A percentile compares a stretch with the other conserved stretches of the same genome.
phyloP scores from a whole-genome alignment of 208 protist genomes.

The Wallacemonas collosoma region DNA sequence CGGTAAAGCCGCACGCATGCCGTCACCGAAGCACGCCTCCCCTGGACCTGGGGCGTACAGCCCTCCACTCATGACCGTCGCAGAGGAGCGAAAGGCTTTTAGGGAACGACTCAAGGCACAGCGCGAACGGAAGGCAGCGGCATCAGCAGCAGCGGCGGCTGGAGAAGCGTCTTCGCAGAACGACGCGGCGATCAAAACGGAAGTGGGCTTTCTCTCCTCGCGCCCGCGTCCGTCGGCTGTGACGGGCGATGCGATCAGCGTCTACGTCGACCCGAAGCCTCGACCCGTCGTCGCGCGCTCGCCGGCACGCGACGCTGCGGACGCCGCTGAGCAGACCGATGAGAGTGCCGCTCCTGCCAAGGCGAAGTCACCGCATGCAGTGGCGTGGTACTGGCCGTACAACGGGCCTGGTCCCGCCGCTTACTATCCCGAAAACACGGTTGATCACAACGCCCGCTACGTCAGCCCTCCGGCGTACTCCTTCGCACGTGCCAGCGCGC shows the following conservation, averaged over 20 bases:
- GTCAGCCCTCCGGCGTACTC: conserved; percentile 11
- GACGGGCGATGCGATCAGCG: not conserved
- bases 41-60: conserved; percentile 26
- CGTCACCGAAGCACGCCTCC: conserved; percentile 22
- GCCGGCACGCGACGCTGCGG: not conserved
- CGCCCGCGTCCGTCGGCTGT: conserved; percentile 3
- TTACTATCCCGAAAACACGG: conserved; percentile 17
- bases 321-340: not conserved
- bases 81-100: conserved; percentile 12
- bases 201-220: conserved; percentile 14
- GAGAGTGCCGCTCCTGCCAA: not conserved
- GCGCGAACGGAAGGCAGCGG: not conserved
- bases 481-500: conserved; percentile 5
- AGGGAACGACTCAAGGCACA: not conserved
- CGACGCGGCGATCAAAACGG: not conserved
- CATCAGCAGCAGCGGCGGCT: not conserved
- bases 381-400: conserved; percentile 18
- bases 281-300: conserved; percentile 7
- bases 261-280: conserved; percentile 9
- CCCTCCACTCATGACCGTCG: conserved; percentile 12
- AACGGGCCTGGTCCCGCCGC: conserved; percentile 15
- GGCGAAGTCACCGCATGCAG: not conserved
- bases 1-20: conserved; percentile 30
- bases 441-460: conserved; percentile 4
- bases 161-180: not conserved